These are phyloP conservation scores for Diaporthe humulicola DNA, from an alignment of 2,329 filamentous ascomycete genomes.

Conservation along the genomic window DNA sequence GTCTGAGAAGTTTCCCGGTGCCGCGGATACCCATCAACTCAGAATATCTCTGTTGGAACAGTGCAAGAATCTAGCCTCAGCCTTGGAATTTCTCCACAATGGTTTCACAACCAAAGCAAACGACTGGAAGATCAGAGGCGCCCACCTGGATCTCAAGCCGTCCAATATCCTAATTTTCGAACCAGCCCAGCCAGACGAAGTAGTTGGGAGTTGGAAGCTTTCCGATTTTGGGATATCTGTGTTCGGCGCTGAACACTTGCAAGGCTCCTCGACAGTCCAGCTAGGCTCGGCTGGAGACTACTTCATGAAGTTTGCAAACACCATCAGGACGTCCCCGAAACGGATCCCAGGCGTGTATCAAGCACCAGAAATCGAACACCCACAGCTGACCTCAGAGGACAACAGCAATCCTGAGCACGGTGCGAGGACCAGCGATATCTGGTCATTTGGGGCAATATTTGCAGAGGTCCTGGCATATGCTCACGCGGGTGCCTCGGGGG, in stretches of 20 bases:
- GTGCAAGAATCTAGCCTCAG: constrained; percentile 31
- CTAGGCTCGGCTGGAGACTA: constrained; percentile 31
- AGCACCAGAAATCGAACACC: constrained; percentile 34
- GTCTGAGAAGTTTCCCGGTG: constrained; percentile 5
- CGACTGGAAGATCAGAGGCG: constrained; percentile 31
- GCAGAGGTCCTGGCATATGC: constrained; percentile 37
- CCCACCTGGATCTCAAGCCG: constrained; percentile 39
- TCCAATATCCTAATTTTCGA: constrained; percentile 37
- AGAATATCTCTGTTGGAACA: constrained; percentile 26
- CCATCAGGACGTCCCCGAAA: constrained; percentile 24
- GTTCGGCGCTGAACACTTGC: constrained; percentile 15
- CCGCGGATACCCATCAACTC: background rate
- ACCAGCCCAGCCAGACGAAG: background rate
- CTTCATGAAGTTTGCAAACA: constrained; percentile 13
- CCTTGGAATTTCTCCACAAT: constrained; percentile 38
- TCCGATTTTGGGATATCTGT: constrained; percentile 40
- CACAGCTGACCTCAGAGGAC: background rate
- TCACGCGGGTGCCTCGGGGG: background rate
- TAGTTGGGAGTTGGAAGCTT: constrained; percentile 37
- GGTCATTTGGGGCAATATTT: constrained; percentile 38
- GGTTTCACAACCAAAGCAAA: constrained; percentile 29
- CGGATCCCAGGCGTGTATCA: constrained; percentile 28
- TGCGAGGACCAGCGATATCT: constrained; percentile 27
- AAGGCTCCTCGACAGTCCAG: background rate
- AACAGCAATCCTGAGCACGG: background rate